These are phyloP conservation scores for Salvia splendens DNA, from an alignment of 257 asterid species.

Conservation along the genomic window DNA sequence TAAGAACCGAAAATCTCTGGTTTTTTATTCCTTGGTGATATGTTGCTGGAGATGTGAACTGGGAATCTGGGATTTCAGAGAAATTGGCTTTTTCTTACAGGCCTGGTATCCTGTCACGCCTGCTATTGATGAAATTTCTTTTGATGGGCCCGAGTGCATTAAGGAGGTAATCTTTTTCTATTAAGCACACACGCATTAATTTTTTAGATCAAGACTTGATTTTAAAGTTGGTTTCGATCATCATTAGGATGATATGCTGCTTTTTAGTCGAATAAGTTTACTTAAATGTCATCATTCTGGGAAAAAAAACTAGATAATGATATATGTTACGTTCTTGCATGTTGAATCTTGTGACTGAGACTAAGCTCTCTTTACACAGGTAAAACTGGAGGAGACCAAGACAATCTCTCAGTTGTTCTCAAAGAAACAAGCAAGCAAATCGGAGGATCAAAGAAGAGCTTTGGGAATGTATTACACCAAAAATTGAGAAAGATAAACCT, in stretches of 20 bases:
- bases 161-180: conserved; percentile 55
- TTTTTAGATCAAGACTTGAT: not conserved
- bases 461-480: conserved; percentile 2
- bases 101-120: conserved; percentile 92
- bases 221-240: not conserved
- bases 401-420: conserved; percentile 75
- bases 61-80: not conserved
- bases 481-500: no score
- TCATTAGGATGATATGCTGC: no score
- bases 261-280: no score
- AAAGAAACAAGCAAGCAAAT: conserved; percentile 45
- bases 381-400: conserved; percentile 63
- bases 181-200: not conserved
- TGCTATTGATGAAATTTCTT: conserved; percentile 86
- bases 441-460: conserved; percentile 43
- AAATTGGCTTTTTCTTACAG: conserved; percentile 37
- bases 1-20: conserved; percentile 30
- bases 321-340: not conserved
- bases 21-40: not conserved
- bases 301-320: no score
- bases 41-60: not conserved
- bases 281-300: not conserved
- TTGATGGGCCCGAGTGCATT: conserved; percentile 84
- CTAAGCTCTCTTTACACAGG: conserved; percentile 33
- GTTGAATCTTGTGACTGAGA: not conserved